phyloP scores from a whole-genome alignment of 192 early-diverging fungal species.

The Dissophora globulifera region DNA sequence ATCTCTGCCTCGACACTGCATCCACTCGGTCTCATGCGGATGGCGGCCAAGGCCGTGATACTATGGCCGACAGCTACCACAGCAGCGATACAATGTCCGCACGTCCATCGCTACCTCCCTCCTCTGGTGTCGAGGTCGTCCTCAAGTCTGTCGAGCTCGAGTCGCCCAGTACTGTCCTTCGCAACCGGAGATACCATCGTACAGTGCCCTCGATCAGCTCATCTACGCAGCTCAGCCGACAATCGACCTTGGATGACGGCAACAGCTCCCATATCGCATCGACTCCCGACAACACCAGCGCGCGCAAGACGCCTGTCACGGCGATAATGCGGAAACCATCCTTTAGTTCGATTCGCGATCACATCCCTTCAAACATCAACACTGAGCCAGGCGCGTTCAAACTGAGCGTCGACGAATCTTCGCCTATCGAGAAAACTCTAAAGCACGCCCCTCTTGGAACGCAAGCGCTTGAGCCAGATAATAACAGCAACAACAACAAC shows the following conservation, averaged over 20 bases:
- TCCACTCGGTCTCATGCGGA: neutral
- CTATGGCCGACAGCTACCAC: neutral
- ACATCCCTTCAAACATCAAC: slow-evolving; percentile 31
- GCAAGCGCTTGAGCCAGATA: too few species aligned
- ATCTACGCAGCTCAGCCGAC: neutral
- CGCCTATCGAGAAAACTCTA: neutral
- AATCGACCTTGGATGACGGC: neutral
- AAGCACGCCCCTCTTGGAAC: neutral
- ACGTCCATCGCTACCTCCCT: neutral
- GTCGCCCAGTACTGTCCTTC: slow-evolving; percentile 14
- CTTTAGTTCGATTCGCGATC: slow-evolving; percentile 18
- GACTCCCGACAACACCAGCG: neutral
- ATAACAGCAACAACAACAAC: neutral
- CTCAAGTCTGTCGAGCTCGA: slow-evolving; percentile 23
- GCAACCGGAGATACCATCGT: slow-evolving; percentile 16
- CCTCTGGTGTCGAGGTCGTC: slow-evolving; percentile 11
- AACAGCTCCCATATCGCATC: neutral
- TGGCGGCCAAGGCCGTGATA: neutral
- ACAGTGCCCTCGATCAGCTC: slow-evolving; percentile 9
- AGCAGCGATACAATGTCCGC: neutral
- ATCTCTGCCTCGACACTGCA: neutral
- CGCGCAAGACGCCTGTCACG: neutral
- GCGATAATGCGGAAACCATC: slow-evolving; percentile 19
- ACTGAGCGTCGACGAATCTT: slow-evolving; percentile 15
- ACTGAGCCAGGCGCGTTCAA: slow-evolving; percentile 19